A percentile compares a stretch with the other conserved stretches of the same genome.
Evolutionary conservation across 768 basidiomycete genomes (phyloP).

Genomic region (Mycena chlorophos): DNA sequence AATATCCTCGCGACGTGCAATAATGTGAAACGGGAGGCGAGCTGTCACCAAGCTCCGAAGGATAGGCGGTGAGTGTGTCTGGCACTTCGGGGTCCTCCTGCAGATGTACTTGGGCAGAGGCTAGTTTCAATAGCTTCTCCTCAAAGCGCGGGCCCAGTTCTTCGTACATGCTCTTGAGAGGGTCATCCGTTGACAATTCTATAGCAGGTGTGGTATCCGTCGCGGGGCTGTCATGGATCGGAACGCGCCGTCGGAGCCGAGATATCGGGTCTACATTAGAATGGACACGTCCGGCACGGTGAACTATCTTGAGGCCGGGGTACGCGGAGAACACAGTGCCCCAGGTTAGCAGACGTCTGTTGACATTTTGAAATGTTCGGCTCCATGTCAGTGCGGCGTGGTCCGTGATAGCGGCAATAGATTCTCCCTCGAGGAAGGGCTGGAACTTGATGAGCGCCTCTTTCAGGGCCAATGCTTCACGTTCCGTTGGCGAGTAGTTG

Average conservation of each 20-base stretch:
- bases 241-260: constrained; percentile 26
- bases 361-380: constrained; percentile 38
- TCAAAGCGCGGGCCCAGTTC: constrained; percentile 29
- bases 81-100: constrained; percentile 2
- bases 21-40: no score
- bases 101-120: constrained; percentile 2
- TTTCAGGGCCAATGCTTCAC: constrained; percentile 39
- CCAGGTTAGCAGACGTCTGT: constrained; percentile 36
- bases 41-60: not conserved
- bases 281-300: constrained; percentile 39
- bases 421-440: constrained; percentile 36
- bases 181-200: constrained; percentile 16
- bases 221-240: constrained; percentile 21
- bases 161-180: constrained; percentile 23
- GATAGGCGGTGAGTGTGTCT: not conserved
- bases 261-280: constrained; percentile 44
- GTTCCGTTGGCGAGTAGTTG: constrained; percentile 40
- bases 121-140: constrained; percentile 23
- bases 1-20: not conserved
- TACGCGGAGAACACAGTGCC: constrained; percentile 38
- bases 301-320: constrained; percentile 36
- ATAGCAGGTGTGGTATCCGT: constrained; percentile 1
- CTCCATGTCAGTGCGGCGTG: constrained; percentile 39
- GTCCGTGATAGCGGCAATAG: constrained; percentile 30
- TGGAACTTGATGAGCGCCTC: constrained; percentile 40